Base-by-base conservation (phyloP, 495 filamentous ascomycete species). In the Tuber brumale region DNA sequence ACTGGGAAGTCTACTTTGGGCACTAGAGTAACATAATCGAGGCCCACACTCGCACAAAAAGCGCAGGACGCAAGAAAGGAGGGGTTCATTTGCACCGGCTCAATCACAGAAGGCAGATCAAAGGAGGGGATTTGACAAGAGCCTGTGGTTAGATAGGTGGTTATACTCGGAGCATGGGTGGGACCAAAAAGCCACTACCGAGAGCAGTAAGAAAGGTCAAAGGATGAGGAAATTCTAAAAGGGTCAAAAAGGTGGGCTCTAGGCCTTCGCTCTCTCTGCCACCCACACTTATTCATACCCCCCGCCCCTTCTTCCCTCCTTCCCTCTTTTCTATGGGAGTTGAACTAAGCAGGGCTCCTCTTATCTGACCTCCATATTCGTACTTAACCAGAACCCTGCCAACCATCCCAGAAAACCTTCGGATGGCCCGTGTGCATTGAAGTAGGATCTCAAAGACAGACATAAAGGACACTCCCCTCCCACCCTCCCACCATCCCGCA, bases 11-110 rank as follows among this genome's bases (percentile, higher is more conserved):
- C 78, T 43, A 72, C 79, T 75, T 76, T 61, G 57, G 77, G 48
- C 51, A 79, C 72, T 79, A 77, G 78, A 71, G 75, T 73, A 76
- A 77, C 72, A 78, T 69, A 79, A 77, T 76, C 72, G 69, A 73
- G 77, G 78, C 73, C 76, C 76, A 79, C 78, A 80, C 77, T 80
- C 69, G 77, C 70, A 76, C 78, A 79, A 79, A 73, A 70, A 72
- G 76, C 72, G 27, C 57, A 66, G 70, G 74, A 75, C 75, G 27
- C 77, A 61, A 73, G 77, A 80, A 57, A n/a, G 72, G 75, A 80
- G 77, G 78, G 76, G 78, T 66, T 73, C 70, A 79, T 74, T 51
- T 71, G 72, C 72, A 75, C 78, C 76, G 73, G 78, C 73, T 43
- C 73, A 44, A 75, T 75, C 76, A 46, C 72, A 70, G 72, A 44